phyloP scores from a whole-genome alignment of 331 rosid genomes.

The Quercus lobata region DNA sequence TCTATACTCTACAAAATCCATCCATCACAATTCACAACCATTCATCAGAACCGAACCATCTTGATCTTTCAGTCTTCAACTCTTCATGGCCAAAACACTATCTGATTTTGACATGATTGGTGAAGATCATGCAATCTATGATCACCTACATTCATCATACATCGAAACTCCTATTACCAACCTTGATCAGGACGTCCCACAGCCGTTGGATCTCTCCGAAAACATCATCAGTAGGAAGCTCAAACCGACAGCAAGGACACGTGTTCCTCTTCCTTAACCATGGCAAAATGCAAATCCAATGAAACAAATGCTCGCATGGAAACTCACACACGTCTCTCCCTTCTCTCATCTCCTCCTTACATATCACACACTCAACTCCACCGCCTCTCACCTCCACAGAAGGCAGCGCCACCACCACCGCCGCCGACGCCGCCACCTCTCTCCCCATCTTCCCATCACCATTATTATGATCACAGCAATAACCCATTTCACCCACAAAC shows the following conservation, averaged over 20 bases:
- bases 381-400: constrained; percentile 44
- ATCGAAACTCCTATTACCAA: neutral
- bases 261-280: constrained; percentile 83
- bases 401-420: constrained; percentile 53
- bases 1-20: neutral
- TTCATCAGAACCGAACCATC: too few relatives aligned
- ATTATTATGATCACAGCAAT: neutral
- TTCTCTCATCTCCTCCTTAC: constrained; percentile 69
- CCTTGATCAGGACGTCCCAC: constrained; percentile 53
- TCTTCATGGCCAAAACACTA: too few relatives aligned
- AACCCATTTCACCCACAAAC: constrained; percentile 33
- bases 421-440: constrained; percentile 61
- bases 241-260: constrained; percentile 80
- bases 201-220: constrained; percentile 80
- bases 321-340: constrained; percentile 76
- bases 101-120: neutral
- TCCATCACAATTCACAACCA: neutral
- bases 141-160: neutral
- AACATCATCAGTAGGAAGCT: constrained; percentile 74
- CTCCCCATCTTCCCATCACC: constrained; percentile 27
- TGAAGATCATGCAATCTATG: neutral
- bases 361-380: constrained; percentile 70
- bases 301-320: constrained; percentile 86
- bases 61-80: too few relatives aligned
- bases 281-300: constrained; percentile 75